phyloP scores from a whole-genome alignment of 2,329 filamentous ascomycete genomes.

The Diaporthe destruens region DNA sequence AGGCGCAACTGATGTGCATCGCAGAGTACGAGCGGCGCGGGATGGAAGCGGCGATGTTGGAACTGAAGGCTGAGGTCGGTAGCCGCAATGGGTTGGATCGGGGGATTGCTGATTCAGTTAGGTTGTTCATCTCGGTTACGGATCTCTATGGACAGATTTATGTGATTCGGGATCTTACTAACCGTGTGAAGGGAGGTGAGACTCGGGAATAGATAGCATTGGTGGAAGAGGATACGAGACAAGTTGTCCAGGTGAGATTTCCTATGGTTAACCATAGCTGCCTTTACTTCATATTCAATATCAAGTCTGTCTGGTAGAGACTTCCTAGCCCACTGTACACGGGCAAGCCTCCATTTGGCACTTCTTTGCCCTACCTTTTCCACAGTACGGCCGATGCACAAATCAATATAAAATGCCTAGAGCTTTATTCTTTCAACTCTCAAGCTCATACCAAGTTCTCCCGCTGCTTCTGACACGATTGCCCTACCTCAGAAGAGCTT shows the following conservation, averaged over 20 bases:
- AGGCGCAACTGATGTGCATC: not conserved
- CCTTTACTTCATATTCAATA: not conserved
- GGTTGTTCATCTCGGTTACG: conserved; percentile 4
- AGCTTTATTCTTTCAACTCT: too few species aligned
- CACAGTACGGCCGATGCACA: too few species aligned
- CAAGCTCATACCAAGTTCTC: too few species aligned
- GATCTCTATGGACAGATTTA: conserved; percentile 30
- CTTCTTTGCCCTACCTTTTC: too few species aligned
- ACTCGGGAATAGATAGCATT: not conserved
- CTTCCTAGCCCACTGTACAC: too few species aligned
- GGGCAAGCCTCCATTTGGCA: too few species aligned
- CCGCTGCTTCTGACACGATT: too few species aligned
- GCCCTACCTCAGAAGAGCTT: too few species aligned
- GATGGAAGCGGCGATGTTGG: not conserved
- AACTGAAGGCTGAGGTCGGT: not conserved
- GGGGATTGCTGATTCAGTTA: not conserved
- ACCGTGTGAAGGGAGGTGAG: not conserved
- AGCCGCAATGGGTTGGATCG: not conserved
- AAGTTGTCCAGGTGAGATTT: too few species aligned
- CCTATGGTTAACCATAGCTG: too few species aligned
- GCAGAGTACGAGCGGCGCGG: conserved; percentile 16
- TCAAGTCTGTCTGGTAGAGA: not conserved
- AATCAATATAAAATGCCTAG: too few species aligned
- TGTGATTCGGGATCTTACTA: conserved; percentile 1
- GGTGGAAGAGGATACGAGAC: too few species aligned